phyloP scores from a whole-genome alignment of 305 asterid genomes.

The Fraxinus dipetala region DNA sequence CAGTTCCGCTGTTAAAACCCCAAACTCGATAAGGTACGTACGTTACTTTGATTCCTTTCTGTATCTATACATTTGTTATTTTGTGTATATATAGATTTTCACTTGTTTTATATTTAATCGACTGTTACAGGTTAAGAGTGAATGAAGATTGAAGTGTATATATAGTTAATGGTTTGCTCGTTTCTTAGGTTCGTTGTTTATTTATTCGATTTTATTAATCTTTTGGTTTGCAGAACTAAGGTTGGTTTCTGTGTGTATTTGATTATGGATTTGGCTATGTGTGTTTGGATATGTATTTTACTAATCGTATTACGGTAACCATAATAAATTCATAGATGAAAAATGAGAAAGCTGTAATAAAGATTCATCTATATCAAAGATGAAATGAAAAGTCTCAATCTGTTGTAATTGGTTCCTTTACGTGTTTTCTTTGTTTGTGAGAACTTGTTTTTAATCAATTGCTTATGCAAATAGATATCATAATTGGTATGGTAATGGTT shows the following conservation, averaged over 20 bases:
- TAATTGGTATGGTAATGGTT: neutral
- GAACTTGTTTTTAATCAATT: neutral
- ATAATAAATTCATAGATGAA: neutral
- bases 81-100: neutral
- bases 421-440: neutral
- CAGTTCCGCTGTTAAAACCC: constrained; percentile 29
- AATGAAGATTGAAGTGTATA: constrained; percentile 20
- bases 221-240: constrained; percentile 6
- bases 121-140: constrained; percentile 26
- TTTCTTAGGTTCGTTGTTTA: neutral
- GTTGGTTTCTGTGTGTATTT: constrained; percentile 8
- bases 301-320: constrained; percentile 12
- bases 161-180: constrained; percentile 6
- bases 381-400: neutral
- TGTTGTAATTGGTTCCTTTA: neutral
- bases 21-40: constrained; percentile 17
- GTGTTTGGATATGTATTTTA: neutral
- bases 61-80: neutral
- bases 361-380: neutral
- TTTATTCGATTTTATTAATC: neutral
- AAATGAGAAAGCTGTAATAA: neutral
- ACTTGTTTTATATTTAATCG: constrained; percentile 22
- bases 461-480: neutral
- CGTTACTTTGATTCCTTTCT: constrained; percentile 24
- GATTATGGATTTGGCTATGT: constrained; percentile 1